Conservation (phyloP, 768 basidiomycete genomes). For the Dictyophora rubrovolvata region DNA sequence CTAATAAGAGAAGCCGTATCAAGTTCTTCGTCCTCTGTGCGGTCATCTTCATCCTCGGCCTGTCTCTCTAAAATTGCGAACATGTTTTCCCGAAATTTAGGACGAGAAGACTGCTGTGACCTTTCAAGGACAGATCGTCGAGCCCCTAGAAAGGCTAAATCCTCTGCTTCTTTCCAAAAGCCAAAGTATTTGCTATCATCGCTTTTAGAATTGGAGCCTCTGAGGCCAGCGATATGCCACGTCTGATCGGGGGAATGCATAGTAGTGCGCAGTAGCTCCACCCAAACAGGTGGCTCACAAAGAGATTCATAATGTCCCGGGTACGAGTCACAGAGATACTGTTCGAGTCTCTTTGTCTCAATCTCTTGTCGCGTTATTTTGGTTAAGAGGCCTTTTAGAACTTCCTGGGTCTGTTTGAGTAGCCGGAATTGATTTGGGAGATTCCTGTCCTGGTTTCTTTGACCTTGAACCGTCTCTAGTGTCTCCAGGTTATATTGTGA, state of each 20-base stretch:
- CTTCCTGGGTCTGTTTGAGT: constrained; percentile 35
- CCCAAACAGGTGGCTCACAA: constrained; percentile 37
- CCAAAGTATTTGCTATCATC: constrained; percentile 30
- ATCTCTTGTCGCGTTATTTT: constrained; percentile 35
- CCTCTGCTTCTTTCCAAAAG: constrained; percentile 39
- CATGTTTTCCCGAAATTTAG: neutral
- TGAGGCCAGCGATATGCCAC: constrained; percentile 28
- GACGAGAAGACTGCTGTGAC: neutral
- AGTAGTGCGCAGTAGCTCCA: constrained; percentile 17
- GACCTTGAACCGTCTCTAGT: constrained; percentile 36
- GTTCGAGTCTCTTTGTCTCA: constrained; percentile 27
- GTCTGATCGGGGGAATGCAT: constrained; percentile 9
- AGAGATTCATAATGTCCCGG: constrained; percentile 40
- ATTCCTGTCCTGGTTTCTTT: constrained; percentile 30
- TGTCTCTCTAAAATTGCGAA: neutral
- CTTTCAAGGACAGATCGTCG: neutral
- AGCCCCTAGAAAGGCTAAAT: constrained; percentile 35
- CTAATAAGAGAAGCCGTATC: neutral
- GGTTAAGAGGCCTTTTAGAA: constrained; percentile 24
- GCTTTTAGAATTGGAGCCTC: constrained; percentile 13
- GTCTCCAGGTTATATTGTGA: constrained; percentile 49
- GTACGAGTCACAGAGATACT: constrained; percentile 34
- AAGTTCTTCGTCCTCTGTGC: neutral
- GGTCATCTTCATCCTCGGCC: constrained; percentile 1
- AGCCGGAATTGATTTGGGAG: constrained; percentile 24